A percentile compares a stretch with the other conserved stretches of the same genome.
Evolutionary conservation across 306 rosid genomes (phyloP).

Genomic region (Fragaria iinumae): DNA sequence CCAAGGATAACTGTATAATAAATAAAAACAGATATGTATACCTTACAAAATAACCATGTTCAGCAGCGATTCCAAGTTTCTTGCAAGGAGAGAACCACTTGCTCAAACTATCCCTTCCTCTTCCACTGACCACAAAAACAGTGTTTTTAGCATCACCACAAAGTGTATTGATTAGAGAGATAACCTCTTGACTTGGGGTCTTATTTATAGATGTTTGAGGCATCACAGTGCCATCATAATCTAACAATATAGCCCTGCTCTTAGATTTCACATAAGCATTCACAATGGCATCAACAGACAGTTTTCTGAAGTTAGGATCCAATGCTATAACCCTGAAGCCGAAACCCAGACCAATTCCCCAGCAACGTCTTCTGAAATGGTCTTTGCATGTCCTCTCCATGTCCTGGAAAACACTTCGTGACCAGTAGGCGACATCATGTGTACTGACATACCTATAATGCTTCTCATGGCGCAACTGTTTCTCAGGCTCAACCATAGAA

Average conservation of each 20-base stretch:
- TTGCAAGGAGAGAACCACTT: constrained; percentile 56
- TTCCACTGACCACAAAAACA: constrained; percentile 58
- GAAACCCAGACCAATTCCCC: constrained; percentile 67
- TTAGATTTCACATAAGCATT: constrained; percentile 49
- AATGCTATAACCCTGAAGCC: constrained; percentile 64
- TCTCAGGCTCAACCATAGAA: constrained; percentile 57
- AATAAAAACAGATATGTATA: constrained; percentile 10
- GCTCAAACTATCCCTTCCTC: constrained; percentile 50
- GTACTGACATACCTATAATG: constrained; percentile 64
- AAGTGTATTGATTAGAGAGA: constrained; percentile 42
- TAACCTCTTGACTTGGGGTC: constrained; percentile 43
- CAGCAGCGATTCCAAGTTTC: constrained; percentile 60
- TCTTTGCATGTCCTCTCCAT: constrained; percentile 63
- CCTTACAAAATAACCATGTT: constrained; percentile 61
- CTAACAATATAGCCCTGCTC: constrained; percentile 54
- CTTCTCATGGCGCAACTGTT: constrained; percentile 65
- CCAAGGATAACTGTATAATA: neutral
- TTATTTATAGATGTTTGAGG: constrained; percentile 54
- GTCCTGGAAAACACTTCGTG: constrained; percentile 60
- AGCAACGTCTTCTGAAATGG: constrained; percentile 59
- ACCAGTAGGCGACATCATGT: constrained; percentile 68
- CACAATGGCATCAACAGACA: constrained; percentile 45
- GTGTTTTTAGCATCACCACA: constrained; percentile 47
- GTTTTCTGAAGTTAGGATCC: constrained; percentile 58
- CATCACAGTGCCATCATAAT: constrained; percentile 65